A percentile compares a stretch with the other conserved stretches of the same genome.
Conservation (phyloP, 2,329 filamentous ascomycete species). For the Ceratocystis ficicola region DNA sequence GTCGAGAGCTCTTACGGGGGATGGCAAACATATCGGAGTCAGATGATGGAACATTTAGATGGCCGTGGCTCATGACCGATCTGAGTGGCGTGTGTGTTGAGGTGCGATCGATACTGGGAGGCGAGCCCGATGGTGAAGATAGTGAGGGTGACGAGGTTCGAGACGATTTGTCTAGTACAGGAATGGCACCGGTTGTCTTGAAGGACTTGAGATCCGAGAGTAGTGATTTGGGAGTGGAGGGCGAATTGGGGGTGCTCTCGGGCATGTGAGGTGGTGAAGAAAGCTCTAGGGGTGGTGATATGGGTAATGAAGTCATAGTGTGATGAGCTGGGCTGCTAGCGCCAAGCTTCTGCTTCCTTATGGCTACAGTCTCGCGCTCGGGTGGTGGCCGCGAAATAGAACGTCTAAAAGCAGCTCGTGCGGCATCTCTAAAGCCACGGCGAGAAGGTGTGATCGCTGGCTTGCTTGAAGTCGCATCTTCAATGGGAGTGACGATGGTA, state of each 20-base stretch:
- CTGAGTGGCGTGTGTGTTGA: background rate
- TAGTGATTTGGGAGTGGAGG: background rate
- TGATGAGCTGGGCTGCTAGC: constrained; percentile 14
- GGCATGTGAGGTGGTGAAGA: background rate
- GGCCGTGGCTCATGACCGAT: constrained; percentile 18
- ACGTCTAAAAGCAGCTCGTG: constrained; percentile 17
- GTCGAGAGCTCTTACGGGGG: constrained; percentile 19
- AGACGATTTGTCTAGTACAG: background rate
- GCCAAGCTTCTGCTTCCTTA: constrained; percentile 5
- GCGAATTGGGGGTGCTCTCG: background rate
- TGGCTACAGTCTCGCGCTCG: background rate
- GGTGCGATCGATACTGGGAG: background rate
- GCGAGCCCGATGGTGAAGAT: background rate
- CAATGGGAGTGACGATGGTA: constrained; percentile 13
- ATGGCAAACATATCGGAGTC: constrained; percentile 14
- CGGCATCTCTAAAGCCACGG: constrained; percentile 19
- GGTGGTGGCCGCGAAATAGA: constrained; percentile 15
- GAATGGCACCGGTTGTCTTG: constrained; percentile 1
- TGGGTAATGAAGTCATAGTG: constrained; percentile 17
- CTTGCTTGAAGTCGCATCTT: background rate
- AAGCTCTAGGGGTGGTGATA: background rate
- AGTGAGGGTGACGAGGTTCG: background rate
- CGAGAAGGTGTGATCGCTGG: background rate
- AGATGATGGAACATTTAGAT: constrained; percentile 7
- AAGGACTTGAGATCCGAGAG: background rate